A percentile compares a stretch with the other conserved stretches of the same genome.
Conservation (phyloP, 2,329 filamentous ascomycete genomes). For the Penicillium sp. region DNA sequence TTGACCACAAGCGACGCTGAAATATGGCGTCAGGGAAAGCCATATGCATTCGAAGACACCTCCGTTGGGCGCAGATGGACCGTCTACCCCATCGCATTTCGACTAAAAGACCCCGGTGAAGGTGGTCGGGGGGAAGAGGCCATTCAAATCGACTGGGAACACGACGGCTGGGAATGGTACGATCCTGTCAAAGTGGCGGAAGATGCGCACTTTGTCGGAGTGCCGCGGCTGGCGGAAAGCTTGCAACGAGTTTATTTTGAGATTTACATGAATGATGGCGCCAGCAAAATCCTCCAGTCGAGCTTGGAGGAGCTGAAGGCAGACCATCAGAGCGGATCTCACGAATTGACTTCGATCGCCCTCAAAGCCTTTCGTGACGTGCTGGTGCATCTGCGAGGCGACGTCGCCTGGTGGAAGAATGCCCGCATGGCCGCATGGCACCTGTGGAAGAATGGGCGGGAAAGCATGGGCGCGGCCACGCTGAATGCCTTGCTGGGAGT, state of each 20-base stretch:
- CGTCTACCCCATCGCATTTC: constrained; percentile 60
- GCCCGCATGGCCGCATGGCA: constrained; percentile 61
- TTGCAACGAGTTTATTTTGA: constrained; percentile 60
- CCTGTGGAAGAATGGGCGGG: constrained; percentile 63
- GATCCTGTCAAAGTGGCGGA: constrained; percentile 52
- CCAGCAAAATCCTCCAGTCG: constrained; percentile 46
- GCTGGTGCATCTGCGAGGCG: constrained; percentile 23
- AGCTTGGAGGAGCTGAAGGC: constrained; percentile 52
- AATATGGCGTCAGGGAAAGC: constrained; percentile 57
- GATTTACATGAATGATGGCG: constrained; percentile 48
- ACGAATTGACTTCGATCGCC: constrained; percentile 56
- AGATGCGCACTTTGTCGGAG: constrained; percentile 49
- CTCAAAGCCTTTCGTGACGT: constrained; percentile 52
- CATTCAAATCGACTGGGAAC: constrained; percentile 62
- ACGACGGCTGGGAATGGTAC: constrained; percentile 58
- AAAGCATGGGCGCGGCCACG: constrained; percentile 64
- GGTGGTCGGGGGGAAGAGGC: constrained; percentile 40
- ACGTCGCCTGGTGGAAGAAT: constrained; percentile 53
- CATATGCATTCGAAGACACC: constrained; percentile 57
- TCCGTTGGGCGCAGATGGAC: constrained; percentile 58
- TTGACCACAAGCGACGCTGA: constrained; percentile 49
- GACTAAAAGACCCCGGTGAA: constrained; percentile 39
- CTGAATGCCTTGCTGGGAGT: constrained; percentile 36
- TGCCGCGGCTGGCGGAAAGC: constrained; percentile 58
- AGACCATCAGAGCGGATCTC: constrained; percentile 60